Evolutionary conservation across 1,139 yeast genomes (phyloP), one percentile per base, ranked within the genome.

Genomic region (Pichia sp.): DNA sequence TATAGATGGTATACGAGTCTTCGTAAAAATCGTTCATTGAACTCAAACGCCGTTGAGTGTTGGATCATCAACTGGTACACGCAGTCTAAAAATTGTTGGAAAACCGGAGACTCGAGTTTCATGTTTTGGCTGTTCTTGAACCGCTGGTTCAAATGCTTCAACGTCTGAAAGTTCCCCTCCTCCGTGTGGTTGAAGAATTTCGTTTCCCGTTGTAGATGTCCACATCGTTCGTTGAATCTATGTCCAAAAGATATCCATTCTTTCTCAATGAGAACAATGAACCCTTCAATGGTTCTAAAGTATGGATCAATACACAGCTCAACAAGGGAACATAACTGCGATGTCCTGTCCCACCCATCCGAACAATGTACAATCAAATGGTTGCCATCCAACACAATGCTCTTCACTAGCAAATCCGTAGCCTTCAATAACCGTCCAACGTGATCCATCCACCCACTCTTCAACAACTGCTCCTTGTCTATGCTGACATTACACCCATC

Each of bases 261-360:
- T 53, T 91, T 88, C 52, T 93, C 98, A 6, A 93, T 68, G 21
- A 91, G 64, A 0, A 79, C 70, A 63, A 84, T 81, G 51, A 91
- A 86, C 3, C 98, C 98, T 41, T 84, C 80, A 8, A 84, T 50
- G 0, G 98, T 87, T 46, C 98, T 69, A 58, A 72, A 91, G 54
- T 73, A 86, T 0, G 97, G 97, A 57, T 93, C 98, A 17, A 88
- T 66, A 53, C 95, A 85, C 7, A 93, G 62, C 58, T 91, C 94
- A 29, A 88, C 77, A 41, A 91, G 62, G 4, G 96, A 82, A 9
- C 88, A 73, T 1, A 88, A 74, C 54, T 91, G 97, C 0, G 96
- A 76, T 0, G 98, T 93, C 41, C 98, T 67, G 56, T 91, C 98
- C 98, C 98, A 91, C 1, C 98, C 98, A 62, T 91, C 98, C 0